Evolutionary conservation across 208 protist genomes (phyloP).

Genomic region (Wallacemonas sp.): DNA sequence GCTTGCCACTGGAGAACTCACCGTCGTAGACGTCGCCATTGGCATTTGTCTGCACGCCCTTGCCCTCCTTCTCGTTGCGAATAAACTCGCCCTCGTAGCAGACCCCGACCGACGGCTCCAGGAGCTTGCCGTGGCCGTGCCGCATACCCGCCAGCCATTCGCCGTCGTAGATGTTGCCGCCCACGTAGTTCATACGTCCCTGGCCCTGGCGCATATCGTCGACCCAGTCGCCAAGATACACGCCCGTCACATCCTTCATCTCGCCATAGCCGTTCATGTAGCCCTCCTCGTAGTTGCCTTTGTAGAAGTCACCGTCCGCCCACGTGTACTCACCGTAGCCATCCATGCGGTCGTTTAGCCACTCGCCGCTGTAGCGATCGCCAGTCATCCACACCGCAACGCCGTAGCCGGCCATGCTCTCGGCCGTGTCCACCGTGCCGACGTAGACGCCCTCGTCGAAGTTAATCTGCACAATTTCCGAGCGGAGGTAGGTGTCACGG

Average conservation of each 20-base stretch:
- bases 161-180: conserved; percentile 84
- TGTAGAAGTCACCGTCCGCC: conserved; percentile 78
- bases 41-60: conserved; percentile 67
- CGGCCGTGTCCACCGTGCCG: conserved; percentile 71
- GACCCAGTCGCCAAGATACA: conserved; percentile 86
- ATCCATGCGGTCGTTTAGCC: conserved; percentile 73
- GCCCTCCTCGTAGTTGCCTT: conserved; percentile 62
- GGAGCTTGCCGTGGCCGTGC: conserved; percentile 81
- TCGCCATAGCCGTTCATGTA: conserved; percentile 74
- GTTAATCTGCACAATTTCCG: conserved; percentile 45
- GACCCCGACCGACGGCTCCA: conserved; percentile 41
- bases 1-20: conserved; percentile 67
- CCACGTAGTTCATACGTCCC: conserved; percentile 76
- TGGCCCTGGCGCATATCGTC: conserved; percentile 83
- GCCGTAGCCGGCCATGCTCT: conserved; percentile 75
- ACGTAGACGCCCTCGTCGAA: conserved; percentile 83
- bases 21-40: conserved; percentile 88
- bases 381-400: conserved; percentile 77
- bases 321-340: conserved; percentile 78
- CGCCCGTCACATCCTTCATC: conserved; percentile 76
- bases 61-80: conserved; percentile 76
- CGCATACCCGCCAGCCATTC: conserved; percentile 85
- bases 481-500: conserved; percentile 15
- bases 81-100: conserved; percentile 81
- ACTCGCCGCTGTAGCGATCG: conserved; percentile 84